Conservation (phyloP, 2,329 filamentous ascomycete genomes). For the Verticillium zaregamsianum region DNA sequence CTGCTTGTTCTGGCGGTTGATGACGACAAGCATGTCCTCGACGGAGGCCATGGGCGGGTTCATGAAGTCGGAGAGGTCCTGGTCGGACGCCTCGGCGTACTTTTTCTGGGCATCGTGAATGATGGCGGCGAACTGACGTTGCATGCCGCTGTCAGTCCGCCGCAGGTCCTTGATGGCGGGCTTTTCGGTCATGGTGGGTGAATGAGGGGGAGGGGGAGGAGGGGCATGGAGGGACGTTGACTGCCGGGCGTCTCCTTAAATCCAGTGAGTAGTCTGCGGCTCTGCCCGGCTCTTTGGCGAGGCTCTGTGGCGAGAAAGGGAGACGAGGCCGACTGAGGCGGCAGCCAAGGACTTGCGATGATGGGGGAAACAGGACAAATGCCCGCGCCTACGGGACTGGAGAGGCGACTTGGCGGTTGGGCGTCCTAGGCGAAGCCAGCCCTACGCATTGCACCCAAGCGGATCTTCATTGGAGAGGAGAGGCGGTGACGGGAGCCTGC, state of each 20-base stretch:
- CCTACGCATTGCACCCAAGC: not conserved
- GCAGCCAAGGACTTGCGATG: not conserved
- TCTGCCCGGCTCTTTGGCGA: not conserved
- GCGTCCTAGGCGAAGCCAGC: not conserved
- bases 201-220: not conserved
- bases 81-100: constrained; percentile 23
- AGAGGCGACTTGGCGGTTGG: not conserved
- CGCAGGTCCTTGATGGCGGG: not conserved
- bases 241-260: not conserved
- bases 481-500: not conserved
- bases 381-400: not conserved
- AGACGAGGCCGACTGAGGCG: not conserved
- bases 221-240: not conserved
- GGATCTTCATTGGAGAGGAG: not conserved
- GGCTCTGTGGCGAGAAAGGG: not conserved
- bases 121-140: constrained; percentile 20
- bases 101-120: constrained; percentile 27
- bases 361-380: not conserved
- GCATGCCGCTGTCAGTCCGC: not conserved
- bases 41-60: constrained; percentile 27
- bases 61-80: constrained; percentile 25
- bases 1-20: constrained; percentile 29
- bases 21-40: constrained; percentile 23
- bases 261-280: not conserved
- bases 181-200: not conserved